A percentile compares a stretch with the other conserved stretches of the same genome.
These are phyloP conservation scores for Myotisia sp. DNA, from an alignment of 2,329 filamentous ascomycete species.

Conservation along the genomic window DNA sequence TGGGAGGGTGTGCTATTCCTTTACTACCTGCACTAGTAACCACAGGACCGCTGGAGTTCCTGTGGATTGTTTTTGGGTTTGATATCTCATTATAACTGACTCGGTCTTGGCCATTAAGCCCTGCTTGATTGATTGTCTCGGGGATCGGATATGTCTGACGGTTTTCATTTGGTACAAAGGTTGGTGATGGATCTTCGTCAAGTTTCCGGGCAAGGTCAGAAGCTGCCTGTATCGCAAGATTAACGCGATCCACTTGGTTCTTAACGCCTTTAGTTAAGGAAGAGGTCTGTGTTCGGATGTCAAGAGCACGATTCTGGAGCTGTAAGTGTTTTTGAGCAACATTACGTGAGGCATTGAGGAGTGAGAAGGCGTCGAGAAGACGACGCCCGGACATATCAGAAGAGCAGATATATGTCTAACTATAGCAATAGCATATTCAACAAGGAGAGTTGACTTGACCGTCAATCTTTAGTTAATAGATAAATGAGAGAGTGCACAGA, in stretches of 20 bases:
- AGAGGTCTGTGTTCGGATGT: constrained; percentile 50
- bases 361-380: constrained; percentile 55
- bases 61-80: too few relatives aligned
- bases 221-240: constrained; percentile 47
- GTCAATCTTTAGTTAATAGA: too few relatives aligned
- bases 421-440: not conserved
- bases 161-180: not conserved
- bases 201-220: constrained; percentile 45
- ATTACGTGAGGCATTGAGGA: constrained; percentile 54
- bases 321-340: constrained; percentile 50
- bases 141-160: too few relatives aligned
- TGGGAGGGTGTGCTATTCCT: too few relatives aligned
- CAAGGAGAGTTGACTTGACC: too few relatives aligned
- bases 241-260: constrained; percentile 46
- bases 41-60: too few relatives aligned
- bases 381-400: constrained; percentile 42
- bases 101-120: too few relatives aligned
- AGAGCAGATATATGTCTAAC: not conserved
- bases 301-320: constrained; percentile 47
- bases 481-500: too few relatives aligned
- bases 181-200: constrained; percentile 31
- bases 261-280: constrained; percentile 49
- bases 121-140: too few relatives aligned
- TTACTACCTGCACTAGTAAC: too few relatives aligned
- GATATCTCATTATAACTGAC: too few relatives aligned